Percentiles rank a stretch among this genome's conserved stretches.
Conservation (phyloP, 306 rosid species). For the Pachyrhizus erosus region DNA sequence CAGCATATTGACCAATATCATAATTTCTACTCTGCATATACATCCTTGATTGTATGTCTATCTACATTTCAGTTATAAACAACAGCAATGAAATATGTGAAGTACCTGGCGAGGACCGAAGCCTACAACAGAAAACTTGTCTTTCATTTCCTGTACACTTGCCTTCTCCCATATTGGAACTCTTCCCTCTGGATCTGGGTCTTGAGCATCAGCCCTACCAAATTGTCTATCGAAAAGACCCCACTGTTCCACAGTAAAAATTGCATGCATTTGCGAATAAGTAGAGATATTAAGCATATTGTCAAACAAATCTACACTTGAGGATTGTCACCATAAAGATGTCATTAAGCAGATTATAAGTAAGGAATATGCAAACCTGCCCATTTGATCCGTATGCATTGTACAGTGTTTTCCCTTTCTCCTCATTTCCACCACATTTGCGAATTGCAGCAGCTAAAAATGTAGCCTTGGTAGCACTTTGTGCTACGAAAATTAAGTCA, state of each 20-base stretch:
- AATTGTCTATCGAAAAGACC: slow-evolving; percentile 80
- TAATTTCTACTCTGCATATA: background rate
- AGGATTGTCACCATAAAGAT: slow-evolving; percentile 9
- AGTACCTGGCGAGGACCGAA: slow-evolving; percentile 95
- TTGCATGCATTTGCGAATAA: slow-evolving; percentile 11
- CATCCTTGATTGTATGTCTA: background rate
- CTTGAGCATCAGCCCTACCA: slow-evolving; percentile 90
- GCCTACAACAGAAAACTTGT: slow-evolving; percentile 87
- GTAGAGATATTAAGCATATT: background rate
- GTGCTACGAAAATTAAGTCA: slow-evolving; percentile 61
- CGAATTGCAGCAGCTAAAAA: slow-evolving; percentile 90
- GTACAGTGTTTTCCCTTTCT: slow-evolving; percentile 80
- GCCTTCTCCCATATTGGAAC: slow-evolving; percentile 88
- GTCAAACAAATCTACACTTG: background rate
- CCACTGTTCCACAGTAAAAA: slow-evolving; percentile 70
- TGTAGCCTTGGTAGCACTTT: slow-evolving; percentile 79
- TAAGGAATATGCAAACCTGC: slow-evolving; percentile 64
- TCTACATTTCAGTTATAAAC: slow-evolving; percentile 25
- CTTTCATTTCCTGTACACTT: slow-evolving; percentile 87
- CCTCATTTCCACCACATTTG: slow-evolving; percentile 93
- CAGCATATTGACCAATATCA: background rate
- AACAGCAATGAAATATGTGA: slow-evolving; percentile 23
- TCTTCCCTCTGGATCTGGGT: slow-evolving; percentile 94
- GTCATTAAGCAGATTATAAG: background rate
- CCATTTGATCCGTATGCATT: slow-evolving; percentile 93